phyloP scores from a whole-genome alignment of 2,329 filamentous ascomycete species.

The Diaporthe longicolla region DNA sequence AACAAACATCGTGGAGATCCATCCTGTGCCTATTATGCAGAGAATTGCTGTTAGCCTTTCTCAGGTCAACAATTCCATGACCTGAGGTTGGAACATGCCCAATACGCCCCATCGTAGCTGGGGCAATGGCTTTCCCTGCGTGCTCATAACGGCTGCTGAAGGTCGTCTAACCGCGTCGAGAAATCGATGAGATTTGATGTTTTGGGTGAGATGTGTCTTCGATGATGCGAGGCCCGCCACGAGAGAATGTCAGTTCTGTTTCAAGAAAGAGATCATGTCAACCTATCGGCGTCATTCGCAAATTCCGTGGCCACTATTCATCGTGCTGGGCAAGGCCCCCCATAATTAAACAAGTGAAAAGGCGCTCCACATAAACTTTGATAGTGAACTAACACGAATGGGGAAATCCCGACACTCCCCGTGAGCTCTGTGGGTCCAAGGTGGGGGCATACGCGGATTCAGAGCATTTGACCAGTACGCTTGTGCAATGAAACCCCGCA shows the following conservation, averaged over 20 bases:
- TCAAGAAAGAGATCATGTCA: neutral
- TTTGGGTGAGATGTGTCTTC: neutral
- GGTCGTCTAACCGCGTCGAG: neutral
- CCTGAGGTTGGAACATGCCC: conserved; percentile 1
- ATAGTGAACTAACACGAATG: neutral
- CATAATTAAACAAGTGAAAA: neutral
- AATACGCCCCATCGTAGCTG: conserved; percentile 16
- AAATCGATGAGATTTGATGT: neutral
- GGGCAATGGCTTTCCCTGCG: neutral
- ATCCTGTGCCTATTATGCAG: conserved; percentile 30
- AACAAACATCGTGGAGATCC: conserved; percentile 36
- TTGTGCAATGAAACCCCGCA: neutral
- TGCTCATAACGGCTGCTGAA: neutral
- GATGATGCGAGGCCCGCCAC: too few species aligned
- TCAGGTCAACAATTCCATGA: neutral
- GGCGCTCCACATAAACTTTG: neutral
- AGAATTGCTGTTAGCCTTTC: neutral
- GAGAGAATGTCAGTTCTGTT: neutral
- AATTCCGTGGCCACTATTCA: neutral
- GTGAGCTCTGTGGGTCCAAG: neutral
- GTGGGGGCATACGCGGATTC: neutral
- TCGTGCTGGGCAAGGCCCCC: neutral
- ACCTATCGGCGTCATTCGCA: neutral
- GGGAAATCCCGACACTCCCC: neutral
- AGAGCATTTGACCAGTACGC: too few species aligned